Base-by-base conservation (phyloP, 2,329 filamentous ascomycete species). In the Hyphodiscus sp. region DNA sequence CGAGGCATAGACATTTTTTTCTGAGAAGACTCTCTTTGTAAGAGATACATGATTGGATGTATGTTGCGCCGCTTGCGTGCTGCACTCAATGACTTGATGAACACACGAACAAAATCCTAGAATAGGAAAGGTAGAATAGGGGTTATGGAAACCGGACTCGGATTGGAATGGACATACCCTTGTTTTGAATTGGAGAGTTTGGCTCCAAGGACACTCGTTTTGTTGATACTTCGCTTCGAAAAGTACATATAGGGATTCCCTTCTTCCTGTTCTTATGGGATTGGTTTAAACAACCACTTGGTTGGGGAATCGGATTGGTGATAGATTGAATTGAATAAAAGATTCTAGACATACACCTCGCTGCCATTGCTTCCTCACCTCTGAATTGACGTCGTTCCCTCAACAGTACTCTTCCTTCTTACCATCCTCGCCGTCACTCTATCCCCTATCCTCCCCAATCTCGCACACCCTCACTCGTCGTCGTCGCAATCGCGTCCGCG, bases 31-130 rank as follows among this genome's bases (percentile, higher is more conserved):
- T 38, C 33, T 38, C 33, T 38, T 38, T 38, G 33, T 38, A 38
- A 38, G 33, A 38, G 33, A 38, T 38, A 13, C 44, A 33, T 45
- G 38, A 16, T 43, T 33, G 45, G 51, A 50, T 43, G 41, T 29
- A 47, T 49, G 45, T 58, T 46, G 56, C 56, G 56, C 56, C 50
- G 56, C 56, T 49, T 56, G 56, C 53, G 54, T 54, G 54, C 53
- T 52, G 53, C 56, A 51, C 51, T 49, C 50, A 51, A 56, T 47
- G 54, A 56, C 43, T 53, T 56, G 29, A 56, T 51, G 54, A 38
- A 6, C 33, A 56, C 30, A 47, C 46, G 29, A 43, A 16, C 49
- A 47, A 30, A 43, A 45, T 16, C 29, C 15, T n/a, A 43, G 29
- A 43, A 38, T 19, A 23, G 9, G 30, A 20, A 49, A 49, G 20